Evolutionary conservation across 2,329 filamentous ascomycete species (phyloP).

Genomic region (Phoma sp.): DNA sequence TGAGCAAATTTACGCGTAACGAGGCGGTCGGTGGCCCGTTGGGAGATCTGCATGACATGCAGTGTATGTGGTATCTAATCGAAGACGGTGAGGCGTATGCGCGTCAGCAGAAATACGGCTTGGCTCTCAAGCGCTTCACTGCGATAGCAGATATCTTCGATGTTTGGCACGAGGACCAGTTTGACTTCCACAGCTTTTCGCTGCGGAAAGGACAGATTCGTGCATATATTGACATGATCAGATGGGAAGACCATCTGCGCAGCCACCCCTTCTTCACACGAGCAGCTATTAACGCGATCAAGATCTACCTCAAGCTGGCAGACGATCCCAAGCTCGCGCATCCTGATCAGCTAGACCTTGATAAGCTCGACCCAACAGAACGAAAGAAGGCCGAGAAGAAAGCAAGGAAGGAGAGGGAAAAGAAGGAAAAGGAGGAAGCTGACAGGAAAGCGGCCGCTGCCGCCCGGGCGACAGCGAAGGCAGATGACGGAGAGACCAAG

Average conservation of each 20-base stretch:
- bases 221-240: constrained; percentile 93
- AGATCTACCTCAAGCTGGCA: constrained; percentile 78
- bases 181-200: constrained; percentile 98
- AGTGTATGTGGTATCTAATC: constrained; percentile 95
- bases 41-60: constrained; percentile 94
- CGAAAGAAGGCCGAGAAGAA: constrained; percentile 90
- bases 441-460: constrained; percentile 81
- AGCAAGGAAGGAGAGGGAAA: constrained; percentile 75
- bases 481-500: constrained; percentile 69
- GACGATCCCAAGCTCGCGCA: constrained; percentile 75
- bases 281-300: constrained; percentile 80
- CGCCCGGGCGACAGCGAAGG: constrained; percentile 62
- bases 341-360: constrained; percentile 64
- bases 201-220: constrained; percentile 95
- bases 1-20: constrained; percentile 92
- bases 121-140: constrained; percentile 92
- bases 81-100: constrained; percentile 92
- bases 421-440: constrained; percentile 78
- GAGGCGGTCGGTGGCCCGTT: constrained; percentile 88
- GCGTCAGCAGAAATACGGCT: constrained; percentile 78
- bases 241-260: constrained; percentile 90
- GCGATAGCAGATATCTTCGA: constrained; percentile 92
- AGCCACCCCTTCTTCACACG: constrained; percentile 93
- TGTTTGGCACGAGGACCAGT: constrained; percentile 97
- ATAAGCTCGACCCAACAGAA: constrained; percentile 64